Conservation (phyloP, 176 grass and related monocot genomes). For the Dactylis glomerata region DNA sequence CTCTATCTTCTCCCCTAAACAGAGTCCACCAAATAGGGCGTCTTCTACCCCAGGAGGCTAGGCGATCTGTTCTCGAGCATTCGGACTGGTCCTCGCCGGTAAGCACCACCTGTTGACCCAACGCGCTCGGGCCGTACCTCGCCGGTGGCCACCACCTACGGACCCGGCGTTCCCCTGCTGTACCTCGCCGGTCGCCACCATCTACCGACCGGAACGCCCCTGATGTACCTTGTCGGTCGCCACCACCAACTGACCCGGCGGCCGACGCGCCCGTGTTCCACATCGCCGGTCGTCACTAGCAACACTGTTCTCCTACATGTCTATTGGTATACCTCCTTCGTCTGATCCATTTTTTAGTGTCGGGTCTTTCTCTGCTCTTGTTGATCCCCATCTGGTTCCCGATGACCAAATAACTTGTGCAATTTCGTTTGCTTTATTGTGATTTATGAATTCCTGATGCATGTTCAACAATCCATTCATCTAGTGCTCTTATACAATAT, state of each 20-base stretch:
- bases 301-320: background rate
- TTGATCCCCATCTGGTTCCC: background rate
- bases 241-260: too few species aligned
- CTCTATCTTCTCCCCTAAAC: too few species aligned
- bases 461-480: background rate
- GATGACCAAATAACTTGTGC: background rate
- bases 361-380: background rate
- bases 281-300: background rate
- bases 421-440: background rate
- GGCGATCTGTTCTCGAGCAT: too few species aligned
- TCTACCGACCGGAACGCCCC: too few species aligned
- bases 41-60: too few species aligned
- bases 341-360: background rate
- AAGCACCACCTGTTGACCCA: too few species aligned
- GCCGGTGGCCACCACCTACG: background rate
- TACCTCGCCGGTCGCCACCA: background rate
- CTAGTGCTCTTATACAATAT: background rate
- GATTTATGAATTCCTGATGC: background rate
- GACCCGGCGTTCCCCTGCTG: background rate
- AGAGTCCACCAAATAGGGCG: too few species aligned
- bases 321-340: background rate
- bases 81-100: too few species aligned
- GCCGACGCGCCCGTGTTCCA: background rate
- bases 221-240: background rate
- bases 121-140: background rate